phyloP scores from a whole-genome alignment of 2,329 filamentous ascomycete genomes.

The Epichloe festucae region DNA sequence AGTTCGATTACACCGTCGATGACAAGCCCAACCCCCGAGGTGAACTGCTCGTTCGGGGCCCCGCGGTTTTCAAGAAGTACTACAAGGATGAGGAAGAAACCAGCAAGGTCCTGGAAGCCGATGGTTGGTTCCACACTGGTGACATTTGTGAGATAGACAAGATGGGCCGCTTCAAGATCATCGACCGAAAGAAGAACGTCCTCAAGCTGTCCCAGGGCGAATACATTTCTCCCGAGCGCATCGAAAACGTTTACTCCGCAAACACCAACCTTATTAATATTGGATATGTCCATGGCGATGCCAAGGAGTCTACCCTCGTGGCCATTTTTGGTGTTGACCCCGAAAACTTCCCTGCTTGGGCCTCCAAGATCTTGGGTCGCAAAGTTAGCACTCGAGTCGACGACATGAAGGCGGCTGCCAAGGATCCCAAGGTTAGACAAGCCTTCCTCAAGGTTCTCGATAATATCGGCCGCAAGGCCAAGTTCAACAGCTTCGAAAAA shows the following conservation, averaged over 20 bases:
- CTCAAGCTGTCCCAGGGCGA: conserved; percentile 95
- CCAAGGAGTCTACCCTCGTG: conserved; percentile 67
- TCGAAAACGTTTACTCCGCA: conserved; percentile 87
- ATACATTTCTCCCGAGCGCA: conserved; percentile 92
- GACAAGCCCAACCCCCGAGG: conserved; percentile 80
- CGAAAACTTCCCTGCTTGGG: conserved; percentile 68
- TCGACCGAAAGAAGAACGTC: conserved; percentile 98
- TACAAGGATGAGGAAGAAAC: conserved; percentile 87
- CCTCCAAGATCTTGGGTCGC: conserved; percentile 61
- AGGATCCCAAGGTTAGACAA: conserved; percentile 56
- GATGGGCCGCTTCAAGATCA: conserved; percentile 76
- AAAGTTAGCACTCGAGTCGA: conserved; percentile 51
- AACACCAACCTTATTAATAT: conserved; percentile 65
- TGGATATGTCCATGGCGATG: conserved; percentile 85
- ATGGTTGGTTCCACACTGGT: conserved; percentile 96
- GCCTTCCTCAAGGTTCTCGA: conserved; percentile 71
- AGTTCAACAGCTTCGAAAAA: conserved; percentile 85
- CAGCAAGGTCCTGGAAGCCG: conserved; percentile 62
- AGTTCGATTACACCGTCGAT: conserved; percentile 81
- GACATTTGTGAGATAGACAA: conserved; percentile 82
- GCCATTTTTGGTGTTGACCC: conserved; percentile 82
- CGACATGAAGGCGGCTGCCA: conserved; percentile 52
- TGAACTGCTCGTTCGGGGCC: conserved; percentile 73
- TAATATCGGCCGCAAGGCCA: conserved; percentile 64
- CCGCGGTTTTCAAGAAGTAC: conserved; percentile 74